Base-by-base conservation (phyloP, 2,329 filamentous ascomycete genomes). In the Thermothelomyces thermophilus region DNA sequence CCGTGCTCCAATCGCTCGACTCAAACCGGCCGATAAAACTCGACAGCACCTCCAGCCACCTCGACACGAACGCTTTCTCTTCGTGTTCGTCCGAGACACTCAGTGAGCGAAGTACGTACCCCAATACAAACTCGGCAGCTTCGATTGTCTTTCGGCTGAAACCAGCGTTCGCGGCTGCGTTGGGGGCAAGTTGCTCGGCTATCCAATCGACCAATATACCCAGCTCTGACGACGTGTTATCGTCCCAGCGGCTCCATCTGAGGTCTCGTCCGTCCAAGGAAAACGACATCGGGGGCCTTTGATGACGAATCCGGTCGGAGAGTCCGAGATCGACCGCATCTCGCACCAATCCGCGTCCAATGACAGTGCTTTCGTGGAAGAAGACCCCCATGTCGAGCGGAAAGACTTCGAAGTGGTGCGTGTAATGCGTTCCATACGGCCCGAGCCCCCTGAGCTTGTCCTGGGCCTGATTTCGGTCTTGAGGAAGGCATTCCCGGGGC, bases 131-230 rank as follows among this genome's bases (percentile, higher is more conserved):
- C 6, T 67, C 62, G 8, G 64, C 61, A 1, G 70, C 68, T 28
- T 66, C 66, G 14, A 65, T 59, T 3, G 57, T 45, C 10, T 52
- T 55, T 9, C 24, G 43, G n/a, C 19, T 41, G 0, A 44, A 14
- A 3, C 30, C 24, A 0, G 33, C 22, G 4, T 10, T 19, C 10
- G 26, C 3, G 2, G 24, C 57, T 58, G 33, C 54, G 11, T 46
- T 40, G 5, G 36, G 41, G 19, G 17, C 39, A 3, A 60, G 50
- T 40, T 75, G 68, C 30, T 82, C 78, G 10, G 67, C 62, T 28
- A 84, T 65, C 62, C 73, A 79, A 62, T 84, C 81, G 51, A 82
- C 67, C n/a, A 82, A 64, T 34, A 83, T 69, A 2, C 81, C 80
- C 17, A 84, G 57, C 56, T 84, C 80, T 3, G 80, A 83, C 1